A percentile compares a stretch with the other conserved stretches of the same genome.
Conservation (phyloP, 345 rosid genomes). For the Toxicodendron radicans region DNA sequence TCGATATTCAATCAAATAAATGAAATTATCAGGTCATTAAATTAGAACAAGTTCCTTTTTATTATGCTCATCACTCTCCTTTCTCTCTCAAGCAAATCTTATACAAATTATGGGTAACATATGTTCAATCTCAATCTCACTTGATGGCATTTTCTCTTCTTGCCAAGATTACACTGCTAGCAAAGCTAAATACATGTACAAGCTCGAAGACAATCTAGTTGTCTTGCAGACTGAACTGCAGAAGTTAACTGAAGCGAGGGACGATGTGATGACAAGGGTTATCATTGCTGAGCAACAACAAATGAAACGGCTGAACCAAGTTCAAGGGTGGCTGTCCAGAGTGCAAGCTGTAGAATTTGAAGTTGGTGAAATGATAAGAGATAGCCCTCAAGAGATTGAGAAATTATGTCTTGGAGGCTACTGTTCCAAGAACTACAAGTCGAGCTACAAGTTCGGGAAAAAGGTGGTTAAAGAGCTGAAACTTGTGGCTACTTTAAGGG, state of each 20-base stretch:
- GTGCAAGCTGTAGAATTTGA: background rate
- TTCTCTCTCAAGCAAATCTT: too few species aligned
- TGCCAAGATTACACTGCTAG: background rate
- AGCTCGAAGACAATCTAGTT: background rate
- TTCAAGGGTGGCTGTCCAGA: constrained; percentile 12
- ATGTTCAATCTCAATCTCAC: background rate
- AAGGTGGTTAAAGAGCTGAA: background rate
- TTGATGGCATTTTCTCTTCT: background rate
- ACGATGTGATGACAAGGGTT: background rate
- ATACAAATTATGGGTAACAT: background rate
- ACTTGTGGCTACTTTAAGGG: background rate
- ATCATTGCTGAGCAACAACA: constrained; percentile 4
- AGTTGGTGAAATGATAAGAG: background rate
- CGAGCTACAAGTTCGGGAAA: constrained; percentile 16
- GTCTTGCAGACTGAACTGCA: background rate
- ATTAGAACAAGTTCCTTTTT: too few species aligned
- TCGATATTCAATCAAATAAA: too few species aligned
- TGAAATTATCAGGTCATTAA: too few species aligned
- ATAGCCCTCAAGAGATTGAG: background rate
- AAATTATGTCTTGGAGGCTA: background rate
- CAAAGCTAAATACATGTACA: background rate
- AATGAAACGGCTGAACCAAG: background rate
- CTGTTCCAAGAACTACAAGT: constrained; percentile 1
- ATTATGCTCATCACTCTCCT: too few species aligned
- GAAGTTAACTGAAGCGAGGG: background rate